phyloP scores from a whole-genome alignment of 1,284 basidiomycete species.

The Neolentinus lepideus region DNA sequence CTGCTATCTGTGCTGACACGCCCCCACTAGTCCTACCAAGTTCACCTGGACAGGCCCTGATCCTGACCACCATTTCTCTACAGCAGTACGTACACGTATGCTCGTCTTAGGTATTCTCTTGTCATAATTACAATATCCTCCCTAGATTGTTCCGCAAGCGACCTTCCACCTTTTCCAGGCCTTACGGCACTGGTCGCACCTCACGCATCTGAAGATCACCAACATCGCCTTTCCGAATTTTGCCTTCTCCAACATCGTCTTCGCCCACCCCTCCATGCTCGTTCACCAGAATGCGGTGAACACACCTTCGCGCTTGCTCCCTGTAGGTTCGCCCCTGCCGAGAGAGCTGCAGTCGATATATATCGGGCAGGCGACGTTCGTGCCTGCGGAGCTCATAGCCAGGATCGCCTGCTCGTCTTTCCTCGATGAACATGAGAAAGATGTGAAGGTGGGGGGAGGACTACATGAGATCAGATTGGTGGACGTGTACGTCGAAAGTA shows the following conservation, averaged over 20 bases:
- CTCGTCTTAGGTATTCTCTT: constrained; percentile 1
- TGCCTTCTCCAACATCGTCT: neutral
- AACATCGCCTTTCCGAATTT: constrained; percentile 29
- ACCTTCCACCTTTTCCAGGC: constrained; percentile 35
- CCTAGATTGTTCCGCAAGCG: constrained; percentile 41
- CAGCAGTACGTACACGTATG: constrained; percentile 32
- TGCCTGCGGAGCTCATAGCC: constrained; percentile 32
- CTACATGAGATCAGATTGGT: constrained; percentile 36
- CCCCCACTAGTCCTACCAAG: constrained; percentile 30
- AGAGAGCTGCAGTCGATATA: constrained; percentile 34
- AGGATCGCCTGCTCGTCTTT: constrained; percentile 22
- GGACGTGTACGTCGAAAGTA: constrained; percentile 47
- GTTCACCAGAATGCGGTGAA: constrained; percentile 10
- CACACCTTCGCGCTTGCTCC: constrained; percentile 6
- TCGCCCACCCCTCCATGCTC: constrained; percentile 18
- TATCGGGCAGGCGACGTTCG: constrained; percentile 41
- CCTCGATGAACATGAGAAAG: too few species aligned
- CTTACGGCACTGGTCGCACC: constrained; percentile 33
- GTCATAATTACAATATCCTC: neutral
- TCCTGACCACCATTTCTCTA: constrained; percentile 53
- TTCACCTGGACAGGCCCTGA: constrained; percentile 54
- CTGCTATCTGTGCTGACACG: neutral
- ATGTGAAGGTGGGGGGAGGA: constrained; percentile 14
- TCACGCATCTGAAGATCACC: constrained; percentile 38
- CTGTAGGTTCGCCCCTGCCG: constrained; percentile 23